Conservation (phyloP, 2,329 filamentous ascomycete species). For the Dactylonectria estremocensis region DNA sequence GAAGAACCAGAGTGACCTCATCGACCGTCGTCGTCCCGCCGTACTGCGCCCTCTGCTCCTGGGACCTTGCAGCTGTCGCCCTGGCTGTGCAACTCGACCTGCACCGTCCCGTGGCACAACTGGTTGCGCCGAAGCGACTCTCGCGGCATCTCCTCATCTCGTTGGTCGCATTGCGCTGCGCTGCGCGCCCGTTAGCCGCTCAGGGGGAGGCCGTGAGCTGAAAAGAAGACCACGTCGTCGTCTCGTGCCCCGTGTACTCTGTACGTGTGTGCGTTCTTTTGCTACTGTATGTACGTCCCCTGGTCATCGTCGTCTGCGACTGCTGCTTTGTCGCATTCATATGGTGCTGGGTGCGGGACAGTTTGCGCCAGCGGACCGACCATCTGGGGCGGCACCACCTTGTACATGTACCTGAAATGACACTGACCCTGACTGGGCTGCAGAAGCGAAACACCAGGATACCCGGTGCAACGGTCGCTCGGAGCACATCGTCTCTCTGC, state of each 20-base stretch:
- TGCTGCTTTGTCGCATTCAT: constrained; percentile 6
- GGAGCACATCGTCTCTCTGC: constrained; percentile 33
- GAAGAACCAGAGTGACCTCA: neutral
- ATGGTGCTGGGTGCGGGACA: constrained; percentile 28
- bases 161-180: neutral
- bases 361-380: constrained; percentile 16
- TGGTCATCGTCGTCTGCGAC: constrained; percentile 16
- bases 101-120: constrained; percentile 3
- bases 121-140: neutral
- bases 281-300: constrained; percentile 26
- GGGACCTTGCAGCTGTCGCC: constrained; percentile 27
- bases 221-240: constrained; percentile 25
- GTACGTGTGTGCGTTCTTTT: constrained; percentile 17
- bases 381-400: constrained; percentile 17
- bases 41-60: neutral
- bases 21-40: neutral
- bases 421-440: constrained; percentile 44
- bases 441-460: constrained; percentile 47
- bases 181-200: constrained; percentile 7
- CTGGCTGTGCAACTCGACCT: constrained; percentile 22
- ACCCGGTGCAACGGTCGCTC: constrained; percentile 39
- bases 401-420: constrained; percentile 42
- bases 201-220: neutral
- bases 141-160: neutral
- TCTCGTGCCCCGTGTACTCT: constrained; percentile 19